phyloP scores from a whole-genome alignment of 2,329 filamentous ascomycete genomes.

The Neurospora sp. region DNA sequence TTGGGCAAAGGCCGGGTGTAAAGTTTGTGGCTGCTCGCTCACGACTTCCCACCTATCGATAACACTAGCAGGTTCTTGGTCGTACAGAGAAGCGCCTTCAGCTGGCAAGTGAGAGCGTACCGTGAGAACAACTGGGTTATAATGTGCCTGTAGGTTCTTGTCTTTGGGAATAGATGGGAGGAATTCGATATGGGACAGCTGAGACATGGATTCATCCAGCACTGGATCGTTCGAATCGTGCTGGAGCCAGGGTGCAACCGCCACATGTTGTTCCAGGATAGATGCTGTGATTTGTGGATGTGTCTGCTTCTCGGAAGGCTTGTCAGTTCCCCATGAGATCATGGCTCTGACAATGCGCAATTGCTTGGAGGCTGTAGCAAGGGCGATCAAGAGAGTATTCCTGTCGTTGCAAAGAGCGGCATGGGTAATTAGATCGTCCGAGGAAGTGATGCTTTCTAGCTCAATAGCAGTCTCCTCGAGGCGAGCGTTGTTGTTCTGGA shows the following conservation, averaged over 20 bases:
- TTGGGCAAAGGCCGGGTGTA: slow-evolving; percentile 72
- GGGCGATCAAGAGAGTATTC: slow-evolving; percentile 50
- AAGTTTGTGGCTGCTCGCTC: slow-evolving; percentile 49
- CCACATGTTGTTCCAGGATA: slow-evolving; percentile 45
- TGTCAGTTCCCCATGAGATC: slow-evolving; percentile 61
- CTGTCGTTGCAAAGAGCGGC: slow-evolving; percentile 66
- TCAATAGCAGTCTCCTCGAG: slow-evolving; percentile 66
- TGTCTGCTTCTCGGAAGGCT: slow-evolving; percentile 44
- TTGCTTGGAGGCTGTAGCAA: slow-evolving; percentile 60
- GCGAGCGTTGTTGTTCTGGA: slow-evolving; percentile 53
- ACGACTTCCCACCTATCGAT: slow-evolving; percentile 78
- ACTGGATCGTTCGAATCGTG: slow-evolving; percentile 32
- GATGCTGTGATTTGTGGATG: slow-evolving; percentile 42
- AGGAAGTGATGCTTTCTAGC: slow-evolving; percentile 60
- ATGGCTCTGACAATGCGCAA: slow-evolving; percentile 64
- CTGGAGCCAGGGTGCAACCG: slow-evolving; percentile 47
- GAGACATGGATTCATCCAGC: slow-evolving; percentile 42
- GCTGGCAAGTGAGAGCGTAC: slow-evolving; percentile 55
- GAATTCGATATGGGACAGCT: slow-evolving; percentile 66
- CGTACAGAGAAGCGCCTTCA: slow-evolving; percentile 41
- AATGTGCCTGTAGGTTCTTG: slow-evolving; percentile 37
- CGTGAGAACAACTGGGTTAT: slow-evolving; percentile 51
- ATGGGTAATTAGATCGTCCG: slow-evolving; percentile 70
- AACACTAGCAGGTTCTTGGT: slow-evolving; percentile 59
- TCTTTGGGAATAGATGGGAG: slow-evolving; percentile 52